Percentiles rank a stretch among this genome's conserved stretches.
Conservation (phyloP, 2,329 filamentous ascomycete species). For the Colletotrichum orchidophilum region DNA sequence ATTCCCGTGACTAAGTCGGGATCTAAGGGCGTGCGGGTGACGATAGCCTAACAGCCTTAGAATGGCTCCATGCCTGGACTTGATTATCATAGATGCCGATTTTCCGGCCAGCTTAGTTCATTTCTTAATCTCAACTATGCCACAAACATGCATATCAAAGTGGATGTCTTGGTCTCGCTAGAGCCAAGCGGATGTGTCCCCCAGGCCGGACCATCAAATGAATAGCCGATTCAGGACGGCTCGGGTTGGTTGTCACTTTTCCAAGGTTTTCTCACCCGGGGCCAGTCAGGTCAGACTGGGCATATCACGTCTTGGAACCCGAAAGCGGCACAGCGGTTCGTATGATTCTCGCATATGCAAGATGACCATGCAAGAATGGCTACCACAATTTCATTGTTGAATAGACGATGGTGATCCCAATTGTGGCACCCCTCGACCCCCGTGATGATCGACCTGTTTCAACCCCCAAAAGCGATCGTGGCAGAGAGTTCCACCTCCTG, state of each 20-base stretch:
- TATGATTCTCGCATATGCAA: not conserved
- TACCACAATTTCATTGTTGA: not conserved
- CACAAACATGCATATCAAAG: not conserved
- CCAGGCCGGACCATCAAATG: not conserved
- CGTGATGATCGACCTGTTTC: slow-evolving; percentile 26
- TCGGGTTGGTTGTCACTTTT: not conserved
- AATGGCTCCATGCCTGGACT: not conserved
- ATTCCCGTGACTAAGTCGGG: slow-evolving; percentile 35
- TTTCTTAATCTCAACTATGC: not conserved
- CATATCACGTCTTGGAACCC: not conserved
- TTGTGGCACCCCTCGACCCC: not conserved
- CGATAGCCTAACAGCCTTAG: not conserved
- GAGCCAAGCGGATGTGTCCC: not conserved
- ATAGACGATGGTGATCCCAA: slow-evolving; percentile 21
- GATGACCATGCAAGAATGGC: not conserved
- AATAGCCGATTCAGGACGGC: not conserved
- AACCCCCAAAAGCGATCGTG: slow-evolving; percentile 12
- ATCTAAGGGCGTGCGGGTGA: slow-evolving; percentile 26
- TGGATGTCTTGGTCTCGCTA: not conserved
- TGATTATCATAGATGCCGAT: not conserved
- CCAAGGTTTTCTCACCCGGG: not conserved
- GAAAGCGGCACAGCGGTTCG: not conserved
- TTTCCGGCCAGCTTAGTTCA: not conserved
- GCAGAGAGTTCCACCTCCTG: not conserved
- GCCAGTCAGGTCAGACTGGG: not conserved